phyloP scores from a whole-genome alignment of 768 basidiomycete species.

The Tricholomella constricta region DNA sequence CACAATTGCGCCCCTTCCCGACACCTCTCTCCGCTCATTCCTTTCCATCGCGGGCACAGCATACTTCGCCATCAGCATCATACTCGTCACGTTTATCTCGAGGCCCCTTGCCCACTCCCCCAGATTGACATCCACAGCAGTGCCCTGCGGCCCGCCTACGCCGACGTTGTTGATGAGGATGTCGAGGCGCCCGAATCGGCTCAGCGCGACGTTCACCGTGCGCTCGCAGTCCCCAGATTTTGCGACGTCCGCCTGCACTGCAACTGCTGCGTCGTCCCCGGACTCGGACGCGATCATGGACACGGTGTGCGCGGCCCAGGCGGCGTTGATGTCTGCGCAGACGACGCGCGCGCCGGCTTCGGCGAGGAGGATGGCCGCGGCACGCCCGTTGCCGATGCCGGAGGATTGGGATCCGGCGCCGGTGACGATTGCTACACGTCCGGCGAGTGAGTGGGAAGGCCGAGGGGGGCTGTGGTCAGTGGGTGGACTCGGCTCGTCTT shows the following conservation, averaged over 20 bases:
- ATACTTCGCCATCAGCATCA: slow-evolving; percentile 46
- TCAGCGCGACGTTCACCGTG: slow-evolving; percentile 35
- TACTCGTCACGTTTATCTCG: slow-evolving; percentile 42
- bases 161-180: slow-evolving; percentile 47
- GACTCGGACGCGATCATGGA: slow-evolving; percentile 42
- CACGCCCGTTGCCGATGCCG: slow-evolving; percentile 46
- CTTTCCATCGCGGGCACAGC: slow-evolving; percentile 46
- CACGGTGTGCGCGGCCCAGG: slow-evolving; percentile 39
- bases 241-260: slow-evolving; percentile 39
- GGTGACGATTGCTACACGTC: slow-evolving; percentile 42
- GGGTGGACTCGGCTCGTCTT: slow-evolving; percentile 2
- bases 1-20: slow-evolving; percentile 41
- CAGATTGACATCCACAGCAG: slow-evolving; percentile 39
- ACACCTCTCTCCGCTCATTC: slow-evolving; percentile 27
- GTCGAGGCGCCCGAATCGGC: slow-evolving; percentile 40
- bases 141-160: slow-evolving; percentile 38
- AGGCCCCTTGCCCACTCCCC: slow-evolving; percentile 36
- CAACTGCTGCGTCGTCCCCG: slow-evolving; percentile 32
- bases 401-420: slow-evolving; percentile 41
- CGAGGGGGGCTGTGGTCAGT: slow-evolving; percentile 30
- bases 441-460: slow-evolving; percentile 33
- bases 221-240: slow-evolving; percentile 35
- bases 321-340: slow-evolving; percentile 37
- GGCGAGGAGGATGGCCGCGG: slow-evolving; percentile 42
- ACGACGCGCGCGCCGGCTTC: slow-evolving; percentile 41